Evolutionary conservation across 352 stramenopile genomes (phyloP).

Genomic region (Globisporangium abappressorium): DNA sequence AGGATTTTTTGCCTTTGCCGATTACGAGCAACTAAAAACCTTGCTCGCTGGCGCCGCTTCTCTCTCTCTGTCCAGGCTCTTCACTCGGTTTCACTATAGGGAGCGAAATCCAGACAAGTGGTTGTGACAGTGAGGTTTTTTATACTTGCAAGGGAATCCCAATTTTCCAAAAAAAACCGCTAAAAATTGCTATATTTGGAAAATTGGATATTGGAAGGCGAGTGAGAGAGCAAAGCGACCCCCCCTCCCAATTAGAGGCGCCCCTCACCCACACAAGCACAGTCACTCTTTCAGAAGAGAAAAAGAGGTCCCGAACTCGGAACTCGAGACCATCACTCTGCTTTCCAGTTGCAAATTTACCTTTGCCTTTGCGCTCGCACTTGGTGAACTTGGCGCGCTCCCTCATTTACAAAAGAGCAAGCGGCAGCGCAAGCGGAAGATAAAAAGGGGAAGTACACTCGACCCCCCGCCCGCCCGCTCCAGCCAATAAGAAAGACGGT

Average conservation of each 20-base stretch:
- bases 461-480: not conserved
- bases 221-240: not conserved
- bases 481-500: conserved; percentile 2
- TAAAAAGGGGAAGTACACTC: conserved; percentile 1
- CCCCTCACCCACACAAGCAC: conserved; percentile 9
- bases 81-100: too few relatives aligned
- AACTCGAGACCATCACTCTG: conserved; percentile 18
- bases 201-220: conserved; percentile 11
- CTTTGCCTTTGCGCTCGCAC: not conserved
- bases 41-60: too few relatives aligned
- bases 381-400: conserved; percentile 18
- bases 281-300: conserved; percentile 15
- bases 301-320: not conserved
- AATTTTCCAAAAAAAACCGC: conserved; percentile 9
- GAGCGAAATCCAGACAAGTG: too few relatives aligned
- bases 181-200: too few relatives aligned
- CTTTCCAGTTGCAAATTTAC: conserved; percentile 16
- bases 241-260: conserved; percentile 7
- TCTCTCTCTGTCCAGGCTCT: too few relatives aligned
- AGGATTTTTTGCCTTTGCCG: too few relatives aligned
- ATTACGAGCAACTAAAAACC: too few relatives aligned
- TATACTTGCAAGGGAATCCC: not conserved
- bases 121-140: too few relatives aligned
- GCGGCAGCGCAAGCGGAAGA: conserved; percentile 26
- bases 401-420: conserved; percentile 61